Conservation (phyloP, 768 basidiomycete genomes). For the Agaricus bisporus region DNA sequence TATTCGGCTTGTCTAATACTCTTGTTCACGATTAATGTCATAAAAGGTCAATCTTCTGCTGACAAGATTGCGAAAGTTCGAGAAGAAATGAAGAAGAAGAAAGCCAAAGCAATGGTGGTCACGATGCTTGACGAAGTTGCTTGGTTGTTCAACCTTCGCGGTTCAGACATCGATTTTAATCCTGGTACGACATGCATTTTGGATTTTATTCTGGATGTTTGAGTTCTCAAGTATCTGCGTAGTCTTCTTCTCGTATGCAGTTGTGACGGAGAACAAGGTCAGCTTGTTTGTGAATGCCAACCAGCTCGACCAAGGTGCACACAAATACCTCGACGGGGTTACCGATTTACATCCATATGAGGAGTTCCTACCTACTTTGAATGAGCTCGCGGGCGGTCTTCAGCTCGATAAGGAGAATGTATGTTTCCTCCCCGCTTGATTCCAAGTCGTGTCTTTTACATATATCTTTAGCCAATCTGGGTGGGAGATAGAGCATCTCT, state of each 20-base stretch:
- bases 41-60: conserved; percentile 48
- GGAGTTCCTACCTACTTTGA: conserved; percentile 58
- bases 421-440: neutral
- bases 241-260: conserved; percentile 93
- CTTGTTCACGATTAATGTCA: neutral
- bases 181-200: conserved; percentile 28
- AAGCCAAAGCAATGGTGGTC: conserved; percentile 69
- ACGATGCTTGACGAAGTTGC: conserved; percentile 93
- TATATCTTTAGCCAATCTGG: conserved; percentile 51
- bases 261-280: conserved; percentile 55
- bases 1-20: conserved; percentile 4
- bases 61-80: conserved; percentile 68
- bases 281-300: conserved; percentile 65
- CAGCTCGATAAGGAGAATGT: conserved; percentile 28
- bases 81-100: conserved; percentile 56
- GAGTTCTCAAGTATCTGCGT: conserved; percentile 2
- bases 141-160: conserved; percentile 91
- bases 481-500: conserved; percentile 75
- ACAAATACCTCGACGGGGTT: conserved; percentile 43
- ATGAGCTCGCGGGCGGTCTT: conserved; percentile 33
- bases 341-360: conserved; percentile 71
- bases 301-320: conserved; percentile 37
- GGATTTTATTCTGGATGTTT: neutral
- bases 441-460: neutral
- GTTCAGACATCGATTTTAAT: conserved; percentile 88